A percentile compares a stretch with the other conserved stretches of the same genome.
Evolutionary conservation across 2,329 filamentous ascomycete genomes (phyloP).

Genomic region (Penicillium janthinellum): DNA sequence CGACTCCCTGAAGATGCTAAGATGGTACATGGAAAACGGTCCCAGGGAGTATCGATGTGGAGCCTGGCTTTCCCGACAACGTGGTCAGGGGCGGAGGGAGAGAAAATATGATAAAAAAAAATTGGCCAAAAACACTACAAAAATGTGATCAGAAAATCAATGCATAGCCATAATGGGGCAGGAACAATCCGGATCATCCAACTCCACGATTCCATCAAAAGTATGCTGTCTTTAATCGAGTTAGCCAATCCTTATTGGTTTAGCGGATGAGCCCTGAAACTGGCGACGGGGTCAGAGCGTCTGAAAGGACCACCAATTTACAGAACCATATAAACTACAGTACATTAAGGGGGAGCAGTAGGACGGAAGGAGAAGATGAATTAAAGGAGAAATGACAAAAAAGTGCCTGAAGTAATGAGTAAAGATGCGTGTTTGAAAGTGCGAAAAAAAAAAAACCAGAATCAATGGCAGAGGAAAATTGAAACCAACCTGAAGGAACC

Average conservation of each 20-base stretch:
- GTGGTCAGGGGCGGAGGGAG: constrained; percentile 2
- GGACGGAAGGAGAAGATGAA: neutral
- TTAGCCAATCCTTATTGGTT: constrained; percentile 8
- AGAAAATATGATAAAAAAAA: neutral
- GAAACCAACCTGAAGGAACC: neutral
- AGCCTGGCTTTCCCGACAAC: constrained; percentile 4
- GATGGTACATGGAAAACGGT: neutral
- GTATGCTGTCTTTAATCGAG: neutral
- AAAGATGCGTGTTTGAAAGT: neutral
- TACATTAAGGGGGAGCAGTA: neutral
- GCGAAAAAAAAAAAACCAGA: neutral
- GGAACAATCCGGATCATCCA: neutral
- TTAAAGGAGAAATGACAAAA: neutral
- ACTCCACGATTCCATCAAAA: constrained; percentile 7
- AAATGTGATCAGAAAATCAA: neutral
- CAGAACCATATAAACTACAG: neutral
- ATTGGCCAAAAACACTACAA: neutral
- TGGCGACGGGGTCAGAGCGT: neutral
- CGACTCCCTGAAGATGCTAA: neutral
- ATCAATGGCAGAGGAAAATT: neutral
- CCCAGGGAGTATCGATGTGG: neutral
- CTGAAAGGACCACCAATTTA: neutral
- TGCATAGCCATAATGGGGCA: neutral
- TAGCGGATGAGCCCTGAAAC: constrained; percentile 15
- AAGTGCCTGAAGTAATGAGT: neutral